A percentile compares a stretch with the other conserved stretches of the same genome.
These are phyloP conservation scores for Paecilomyces variotii DNA, from an alignment of 2,329 filamentous ascomycete genomes.

Conservation along the genomic window DNA sequence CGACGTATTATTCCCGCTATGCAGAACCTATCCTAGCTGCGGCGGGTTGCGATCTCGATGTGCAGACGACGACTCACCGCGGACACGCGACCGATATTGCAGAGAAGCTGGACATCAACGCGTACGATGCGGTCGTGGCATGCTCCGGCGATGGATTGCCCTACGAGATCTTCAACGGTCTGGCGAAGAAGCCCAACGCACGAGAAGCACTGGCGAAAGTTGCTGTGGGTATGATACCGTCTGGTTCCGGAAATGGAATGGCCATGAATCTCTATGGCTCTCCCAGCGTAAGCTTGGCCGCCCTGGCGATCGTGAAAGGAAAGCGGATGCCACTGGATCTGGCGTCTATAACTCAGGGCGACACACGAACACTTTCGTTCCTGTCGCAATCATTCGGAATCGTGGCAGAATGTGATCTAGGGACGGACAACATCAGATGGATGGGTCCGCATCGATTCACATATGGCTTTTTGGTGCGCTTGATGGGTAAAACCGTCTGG, in stretches of 20 bases:
- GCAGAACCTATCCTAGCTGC: conserved; percentile 77
- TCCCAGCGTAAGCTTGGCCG: conserved; percentile 63
- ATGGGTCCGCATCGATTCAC: conserved; percentile 84
- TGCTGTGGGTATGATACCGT: conserved; percentile 80
- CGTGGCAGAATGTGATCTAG: conserved; percentile 81
- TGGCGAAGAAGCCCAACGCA: conserved; percentile 70
- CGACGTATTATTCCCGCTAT: conserved; percentile 63
- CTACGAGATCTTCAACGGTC: conserved; percentile 90
- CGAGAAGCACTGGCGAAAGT: conserved; percentile 64
- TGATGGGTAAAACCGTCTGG: conserved; percentile 70
- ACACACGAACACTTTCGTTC: conserved; percentile 70
- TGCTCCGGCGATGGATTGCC: conserved; percentile 89
- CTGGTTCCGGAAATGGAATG: conserved; percentile 91
- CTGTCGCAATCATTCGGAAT: conserved; percentile 85
- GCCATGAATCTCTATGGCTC: conserved; percentile 83
- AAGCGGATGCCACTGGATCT: conserved; percentile 77
- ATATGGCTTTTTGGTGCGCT: conserved; percentile 68
- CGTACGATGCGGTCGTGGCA: conserved; percentile 76
- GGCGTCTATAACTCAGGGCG: conserved; percentile 76
- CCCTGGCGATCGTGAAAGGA: conserved; percentile 80
- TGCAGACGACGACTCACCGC: conserved; percentile 60
- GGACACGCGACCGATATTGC: conserved; percentile 76
- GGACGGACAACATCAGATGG: conserved; percentile 85
- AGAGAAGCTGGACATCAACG: conserved; percentile 65
- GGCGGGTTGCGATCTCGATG: conserved; percentile 67